Conservation (phyloP, 805 yeast species). For the Myxozyma monticola region DNA sequence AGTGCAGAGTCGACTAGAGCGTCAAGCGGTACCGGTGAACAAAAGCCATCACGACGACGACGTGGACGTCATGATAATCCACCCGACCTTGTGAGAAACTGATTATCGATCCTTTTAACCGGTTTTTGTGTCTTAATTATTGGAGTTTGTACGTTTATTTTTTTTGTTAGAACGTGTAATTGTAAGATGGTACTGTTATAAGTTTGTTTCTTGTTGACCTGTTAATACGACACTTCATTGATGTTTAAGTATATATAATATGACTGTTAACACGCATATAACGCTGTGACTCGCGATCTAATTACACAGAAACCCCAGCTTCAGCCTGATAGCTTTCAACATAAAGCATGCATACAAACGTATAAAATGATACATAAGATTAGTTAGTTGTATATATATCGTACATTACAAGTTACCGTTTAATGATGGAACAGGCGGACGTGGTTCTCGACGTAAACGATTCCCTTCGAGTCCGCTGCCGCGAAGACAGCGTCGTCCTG, state of each 20-base stretch:
- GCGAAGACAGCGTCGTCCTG: conserved; percentile 95
- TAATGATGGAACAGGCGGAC: conserved; percentile 97
- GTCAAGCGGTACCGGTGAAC: no score
- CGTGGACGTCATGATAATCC: no score
- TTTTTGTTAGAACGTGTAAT: not conserved
- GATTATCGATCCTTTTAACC: not conserved
- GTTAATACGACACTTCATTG: not conserved
- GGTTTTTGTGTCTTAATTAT: not conserved
- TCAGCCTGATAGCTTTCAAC: no score
- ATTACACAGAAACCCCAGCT: no score
- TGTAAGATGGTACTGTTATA: not conserved
- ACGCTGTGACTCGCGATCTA: no score
- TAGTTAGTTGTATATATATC: no score
- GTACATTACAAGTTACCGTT: no score
- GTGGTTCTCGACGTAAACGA: conserved; percentile 95
- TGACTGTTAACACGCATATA: conserved; percentile 25
- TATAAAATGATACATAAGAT: no score
- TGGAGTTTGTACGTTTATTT: not conserved
- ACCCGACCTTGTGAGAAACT: no score
- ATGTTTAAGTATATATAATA: not conserved
- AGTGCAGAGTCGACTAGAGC: no score
- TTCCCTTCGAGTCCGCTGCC: conserved; percentile 88
- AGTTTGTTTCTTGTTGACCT: not conserved
- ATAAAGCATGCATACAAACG: no score
- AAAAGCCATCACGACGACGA: no score